Conservation (phyloP, 1,284 basidiomycete genomes). For the Tylopilus orsonianus region DNA sequence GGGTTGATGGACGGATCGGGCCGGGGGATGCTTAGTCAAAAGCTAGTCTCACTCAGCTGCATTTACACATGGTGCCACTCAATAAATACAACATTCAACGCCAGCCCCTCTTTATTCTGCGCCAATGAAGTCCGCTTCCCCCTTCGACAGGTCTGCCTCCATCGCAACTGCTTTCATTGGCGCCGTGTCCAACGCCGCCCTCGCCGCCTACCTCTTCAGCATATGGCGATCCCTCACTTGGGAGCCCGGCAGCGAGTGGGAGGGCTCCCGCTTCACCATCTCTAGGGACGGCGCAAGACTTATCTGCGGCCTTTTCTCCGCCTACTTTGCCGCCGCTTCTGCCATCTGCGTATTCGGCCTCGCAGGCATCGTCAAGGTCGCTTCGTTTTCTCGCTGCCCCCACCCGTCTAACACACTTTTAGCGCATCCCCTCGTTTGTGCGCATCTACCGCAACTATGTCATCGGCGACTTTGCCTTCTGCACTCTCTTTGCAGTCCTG, state of each 20-base stretch:
- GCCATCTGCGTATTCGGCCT: conserved; percentile 62
- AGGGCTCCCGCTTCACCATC: conserved; percentile 58
- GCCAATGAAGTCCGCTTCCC: conserved; percentile 9
- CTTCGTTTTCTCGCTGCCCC: conserved; percentile 11
- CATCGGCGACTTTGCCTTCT: conserved; percentile 70
- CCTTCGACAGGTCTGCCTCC: conserved; percentile 49
- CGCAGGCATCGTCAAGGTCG: conserved; percentile 65
- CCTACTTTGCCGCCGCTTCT: conserved; percentile 65
- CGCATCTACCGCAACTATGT: conserved; percentile 72
- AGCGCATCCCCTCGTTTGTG: conserved; percentile 55
- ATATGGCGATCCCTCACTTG: conserved; percentile 62
- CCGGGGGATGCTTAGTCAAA: conserved; percentile 17
- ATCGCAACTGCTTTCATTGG: conserved; percentile 57
- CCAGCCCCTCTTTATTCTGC: conserved; percentile 8
- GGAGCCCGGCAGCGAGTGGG: conserved; percentile 74
- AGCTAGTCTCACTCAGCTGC: conserved; percentile 12
- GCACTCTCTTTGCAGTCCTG: conserved; percentile 52
- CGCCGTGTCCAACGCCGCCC: conserved; percentile 50
- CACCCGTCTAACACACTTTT: conserved; percentile 1
- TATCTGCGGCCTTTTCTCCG: conserved; percentile 61
- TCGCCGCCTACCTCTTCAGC: conserved; percentile 56
- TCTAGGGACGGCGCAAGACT: conserved; percentile 60
- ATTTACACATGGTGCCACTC: background rate
- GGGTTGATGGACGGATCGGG: background rate
- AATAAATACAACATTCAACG: background rate